Evolutionary conservation across 129 eudicot species (phyloP).

Genomic region (Erigeron canadensis): DNA sequence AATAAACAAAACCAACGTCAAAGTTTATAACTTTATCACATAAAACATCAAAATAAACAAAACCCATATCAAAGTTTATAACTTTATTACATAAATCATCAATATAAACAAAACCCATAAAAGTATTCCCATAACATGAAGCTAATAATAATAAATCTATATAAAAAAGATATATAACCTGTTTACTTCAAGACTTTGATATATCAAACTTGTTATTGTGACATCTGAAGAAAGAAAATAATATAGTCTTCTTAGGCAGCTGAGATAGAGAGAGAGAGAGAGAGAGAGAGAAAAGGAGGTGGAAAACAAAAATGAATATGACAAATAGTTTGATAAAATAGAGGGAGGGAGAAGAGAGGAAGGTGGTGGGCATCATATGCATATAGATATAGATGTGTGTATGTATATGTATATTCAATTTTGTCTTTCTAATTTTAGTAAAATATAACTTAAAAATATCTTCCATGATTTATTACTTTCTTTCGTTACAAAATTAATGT

Average conservation of each 20-base stretch:
- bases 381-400: background rate
- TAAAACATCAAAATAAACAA: too few species aligned
- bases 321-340: slow-evolving; percentile 16
- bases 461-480: background rate
- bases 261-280: slow-evolving; percentile 9
- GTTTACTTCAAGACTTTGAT: background rate
- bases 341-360: background rate
- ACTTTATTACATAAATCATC: too few species aligned
- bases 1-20: slow-evolving; percentile 11
- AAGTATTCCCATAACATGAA: background rate
- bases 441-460: slow-evolving; percentile 12
- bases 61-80: too few species aligned
- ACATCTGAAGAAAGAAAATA: slow-evolving; percentile 24
- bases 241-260: slow-evolving; percentile 24
- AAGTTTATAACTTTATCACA: slow-evolving; percentile 4
- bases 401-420: slow-evolving; percentile 23
- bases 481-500: background rate
- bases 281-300: slow-evolving; percentile 7
- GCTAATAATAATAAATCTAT: background rate
- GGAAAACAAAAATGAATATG: slow-evolving; percentile 21
- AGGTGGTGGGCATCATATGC: slow-evolving; percentile 27
- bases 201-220: slow-evolving; percentile 3
- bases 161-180: slow-evolving; percentile 5
- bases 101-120: too few species aligned
- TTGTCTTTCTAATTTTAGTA: slow-evolving; percentile 21